These are phyloP conservation scores for Paracoccidioides brasiliensis DNA, from an alignment of 2,329 filamentous ascomycete genomes.

Conservation along the genomic window DNA sequence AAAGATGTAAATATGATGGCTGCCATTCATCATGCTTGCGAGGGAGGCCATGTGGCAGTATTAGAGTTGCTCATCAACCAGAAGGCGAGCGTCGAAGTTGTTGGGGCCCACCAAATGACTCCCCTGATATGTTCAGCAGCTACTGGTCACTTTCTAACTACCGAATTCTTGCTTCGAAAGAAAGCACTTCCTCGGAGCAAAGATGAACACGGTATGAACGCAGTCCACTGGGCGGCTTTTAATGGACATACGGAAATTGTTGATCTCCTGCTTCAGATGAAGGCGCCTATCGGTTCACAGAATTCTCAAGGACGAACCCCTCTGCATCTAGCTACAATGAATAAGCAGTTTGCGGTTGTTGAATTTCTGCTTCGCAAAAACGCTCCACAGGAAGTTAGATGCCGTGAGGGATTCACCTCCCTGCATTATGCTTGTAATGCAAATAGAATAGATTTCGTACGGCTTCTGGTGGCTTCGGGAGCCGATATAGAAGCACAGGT, in stretches of 20 bases:
- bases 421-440: slow-evolving; percentile 28
- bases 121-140: slow-evolving; percentile 26
- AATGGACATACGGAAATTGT: slow-evolving; percentile 28
- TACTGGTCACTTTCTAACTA: slow-evolving; percentile 17
- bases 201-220: slow-evolving; percentile 25
- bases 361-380: slow-evolving; percentile 25
- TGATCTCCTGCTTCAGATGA: slow-evolving; percentile 20
- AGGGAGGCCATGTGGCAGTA: slow-evolving; percentile 23
- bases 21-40: slow-evolving; percentile 25
- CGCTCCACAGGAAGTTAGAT: slow-evolving; percentile 19
- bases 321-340: slow-evolving; percentile 25
- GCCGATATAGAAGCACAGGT: slow-evolving; percentile 24
- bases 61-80: slow-evolving; percentile 23
- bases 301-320: slow-evolving; percentile 23
- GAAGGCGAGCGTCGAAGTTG: slow-evolving; percentile 21
- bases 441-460: slow-evolving; percentile 19
- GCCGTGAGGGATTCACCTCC: slow-evolving; percentile 18
- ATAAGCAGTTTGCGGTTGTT: slow-evolving; percentile 25
- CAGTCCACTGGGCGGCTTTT: slow-evolving; percentile 27
- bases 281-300: slow-evolving; percentile 15
- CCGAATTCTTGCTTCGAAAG: slow-evolving; percentile 20
- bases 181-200: slow-evolving; percentile 18
- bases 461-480: slow-evolving; percentile 21
- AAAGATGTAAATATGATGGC: slow-evolving; percentile 19
- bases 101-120: slow-evolving; percentile 22